Percentiles rank a stretch among this genome's conserved stretches.
Evolutionary conservation across 371 early-diverging fungal genomes (phyloP).

Genomic region (Actinomucor elegans): DNA sequence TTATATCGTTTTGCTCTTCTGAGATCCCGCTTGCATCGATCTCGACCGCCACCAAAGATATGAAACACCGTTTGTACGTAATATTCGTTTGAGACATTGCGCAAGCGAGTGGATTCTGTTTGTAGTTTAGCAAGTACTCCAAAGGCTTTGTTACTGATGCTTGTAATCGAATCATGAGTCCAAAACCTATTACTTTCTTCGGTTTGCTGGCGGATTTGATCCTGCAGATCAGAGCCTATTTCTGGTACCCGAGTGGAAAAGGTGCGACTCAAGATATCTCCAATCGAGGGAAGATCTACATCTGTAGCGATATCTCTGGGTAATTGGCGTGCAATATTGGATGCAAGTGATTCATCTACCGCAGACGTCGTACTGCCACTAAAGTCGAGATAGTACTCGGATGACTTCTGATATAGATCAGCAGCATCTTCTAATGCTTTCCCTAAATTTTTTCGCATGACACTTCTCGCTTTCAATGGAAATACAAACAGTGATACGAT

Average conservation of each 20-base stretch:
- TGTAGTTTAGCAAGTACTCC: constrained; percentile 26
- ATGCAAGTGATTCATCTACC: constrained; percentile 1
- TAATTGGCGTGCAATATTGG: background rate
- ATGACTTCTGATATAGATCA: constrained; percentile 29
- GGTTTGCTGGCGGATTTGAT: constrained; percentile 6
- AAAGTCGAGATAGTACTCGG: constrained; percentile 30
- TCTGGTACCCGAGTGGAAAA: constrained; percentile 12
- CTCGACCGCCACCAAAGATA: constrained; percentile 23
- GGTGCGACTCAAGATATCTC: background rate
- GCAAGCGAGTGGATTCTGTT: constrained; percentile 30
- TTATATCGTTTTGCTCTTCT: constrained; percentile 34
- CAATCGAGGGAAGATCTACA: background rate
- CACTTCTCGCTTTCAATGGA: constrained; percentile 30
- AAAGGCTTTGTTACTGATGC: constrained; percentile 37
- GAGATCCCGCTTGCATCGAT: constrained; percentile 17
- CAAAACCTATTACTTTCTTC: constrained; percentile 7
- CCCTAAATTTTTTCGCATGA: constrained; percentile 38
- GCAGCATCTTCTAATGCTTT: constrained; percentile 37
- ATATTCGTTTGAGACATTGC: constrained; percentile 36
- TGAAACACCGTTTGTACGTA: constrained; percentile 24
- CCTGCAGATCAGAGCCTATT: background rate
- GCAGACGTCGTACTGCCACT: constrained; percentile 3
- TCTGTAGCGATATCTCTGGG: background rate
- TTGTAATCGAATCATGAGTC: constrained; percentile 58
- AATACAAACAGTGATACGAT: constrained; percentile 32